Conservation (phyloP, 495 filamentous ascomycete species). For the Podospora sp. region DNA sequence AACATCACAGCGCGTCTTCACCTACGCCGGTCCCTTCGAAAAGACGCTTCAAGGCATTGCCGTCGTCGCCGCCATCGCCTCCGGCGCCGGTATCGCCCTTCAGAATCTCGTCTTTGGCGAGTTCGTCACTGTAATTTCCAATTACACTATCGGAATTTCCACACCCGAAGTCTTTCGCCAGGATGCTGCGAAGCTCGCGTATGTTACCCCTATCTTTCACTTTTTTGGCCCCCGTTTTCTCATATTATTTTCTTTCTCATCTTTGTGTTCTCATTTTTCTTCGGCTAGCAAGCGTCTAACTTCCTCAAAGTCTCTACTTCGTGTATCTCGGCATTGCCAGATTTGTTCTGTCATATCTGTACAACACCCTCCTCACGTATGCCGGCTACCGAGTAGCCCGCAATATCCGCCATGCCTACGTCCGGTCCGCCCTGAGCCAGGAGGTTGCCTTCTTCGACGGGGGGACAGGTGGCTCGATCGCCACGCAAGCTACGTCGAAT, state of each 20-base stretch:
- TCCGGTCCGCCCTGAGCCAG: constrained; percentile 39
- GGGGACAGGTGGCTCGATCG: constrained; percentile 82
- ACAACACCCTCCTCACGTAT: constrained; percentile 28
- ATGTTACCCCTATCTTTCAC: constrained; percentile 2
- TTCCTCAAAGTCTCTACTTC: constrained; percentile 43
- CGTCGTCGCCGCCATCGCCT: constrained; percentile 27
- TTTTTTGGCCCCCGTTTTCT: not conserved
- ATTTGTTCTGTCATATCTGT: constrained; percentile 51
- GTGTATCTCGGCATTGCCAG: constrained; percentile 58
- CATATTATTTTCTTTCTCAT: too few relatives aligned
- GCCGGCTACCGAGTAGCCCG: constrained; percentile 33
- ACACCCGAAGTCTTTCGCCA: constrained; percentile 16
- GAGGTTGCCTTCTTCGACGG: constrained; percentile 83
- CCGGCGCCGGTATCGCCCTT: constrained; percentile 39
- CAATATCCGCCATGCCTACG: constrained; percentile 41
- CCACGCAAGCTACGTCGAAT: constrained; percentile 83
- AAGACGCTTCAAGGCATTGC: constrained; percentile 25
- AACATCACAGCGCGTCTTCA: constrained; percentile 28
- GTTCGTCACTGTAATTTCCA: constrained; percentile 35
- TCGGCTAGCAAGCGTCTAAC: too few relatives aligned
- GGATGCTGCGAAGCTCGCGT: constrained; percentile 23
- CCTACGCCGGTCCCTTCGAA: constrained; percentile 23
- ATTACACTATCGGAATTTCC: constrained; percentile 18
- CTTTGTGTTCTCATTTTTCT: too few relatives aligned
- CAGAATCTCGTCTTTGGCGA: constrained; percentile 43